Evolutionary conservation across 2,329 filamentous ascomycete species (phyloP).

Genomic region (Alternaria incomplexa): DNA sequence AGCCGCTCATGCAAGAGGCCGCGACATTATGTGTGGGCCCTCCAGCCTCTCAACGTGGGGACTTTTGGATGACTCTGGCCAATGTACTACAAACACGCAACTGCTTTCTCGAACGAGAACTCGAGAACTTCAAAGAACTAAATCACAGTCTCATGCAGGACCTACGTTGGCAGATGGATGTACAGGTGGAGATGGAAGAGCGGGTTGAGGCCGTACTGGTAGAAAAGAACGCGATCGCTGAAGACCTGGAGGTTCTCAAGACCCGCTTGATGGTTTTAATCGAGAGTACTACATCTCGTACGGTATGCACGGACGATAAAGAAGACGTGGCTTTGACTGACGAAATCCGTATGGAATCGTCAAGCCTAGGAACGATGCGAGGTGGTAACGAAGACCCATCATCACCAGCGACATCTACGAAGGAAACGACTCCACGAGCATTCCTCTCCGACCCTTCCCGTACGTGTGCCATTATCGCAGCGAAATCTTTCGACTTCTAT

Average conservation of each 20-base stretch:
- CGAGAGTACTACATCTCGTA: neutral
- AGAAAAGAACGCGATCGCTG: slow-evolving; percentile 1
- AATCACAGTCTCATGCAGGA: slow-evolving; percentile 3
- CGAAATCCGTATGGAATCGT: too few relatives aligned
- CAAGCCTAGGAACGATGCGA: neutral
- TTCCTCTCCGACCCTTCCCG: too few relatives aligned
- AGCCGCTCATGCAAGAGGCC: neutral
- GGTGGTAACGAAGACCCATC: neutral
- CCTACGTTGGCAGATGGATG: slow-evolving; percentile 10
- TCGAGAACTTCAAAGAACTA: slow-evolving; percentile 5
- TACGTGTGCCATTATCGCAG: too few relatives aligned
- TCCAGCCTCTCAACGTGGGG: neutral
- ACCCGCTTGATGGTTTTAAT: neutral
- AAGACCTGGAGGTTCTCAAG: neutral
- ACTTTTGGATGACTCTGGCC: slow-evolving; percentile 5
- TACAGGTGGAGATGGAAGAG: slow-evolving; percentile 5
- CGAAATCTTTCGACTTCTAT: neutral
- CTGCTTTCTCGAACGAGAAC: slow-evolving; percentile 7
- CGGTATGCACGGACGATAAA: neutral
- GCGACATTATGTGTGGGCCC: neutral
- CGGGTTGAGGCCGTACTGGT: neutral
- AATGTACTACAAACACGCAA: slow-evolving; percentile 5
- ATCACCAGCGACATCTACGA: neutral
- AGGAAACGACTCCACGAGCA: neutral
- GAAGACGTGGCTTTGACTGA: neutral